These are phyloP conservation scores for Ganoderma meredithae DNA, from an alignment of 1,284 basidiomycete genomes.

Conservation along the genomic window DNA sequence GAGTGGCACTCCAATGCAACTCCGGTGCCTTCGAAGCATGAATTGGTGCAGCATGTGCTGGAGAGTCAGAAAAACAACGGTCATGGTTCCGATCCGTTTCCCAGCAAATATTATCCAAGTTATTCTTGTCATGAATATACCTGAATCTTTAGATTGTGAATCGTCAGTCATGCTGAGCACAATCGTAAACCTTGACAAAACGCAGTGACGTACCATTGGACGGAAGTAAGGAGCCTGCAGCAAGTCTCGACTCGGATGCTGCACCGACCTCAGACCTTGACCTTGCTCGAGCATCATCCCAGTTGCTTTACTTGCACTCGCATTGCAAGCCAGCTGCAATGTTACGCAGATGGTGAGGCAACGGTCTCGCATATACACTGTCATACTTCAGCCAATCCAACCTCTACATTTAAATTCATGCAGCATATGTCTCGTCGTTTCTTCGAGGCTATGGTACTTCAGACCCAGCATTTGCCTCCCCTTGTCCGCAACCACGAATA, in stretches of 20 bases:
- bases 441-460: conserved; percentile 50
- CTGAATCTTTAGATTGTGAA: neutral
- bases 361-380: neutral
- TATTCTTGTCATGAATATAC: neutral
- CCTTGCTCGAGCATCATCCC: too few relatives aligned
- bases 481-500: conserved; percentile 45
- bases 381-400: conserved; percentile 15
- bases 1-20: neutral
- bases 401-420: conserved; percentile 43
- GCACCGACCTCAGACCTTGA: too few relatives aligned
- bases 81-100: neutral
- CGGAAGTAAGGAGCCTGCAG: neutral
- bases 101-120: neutral
- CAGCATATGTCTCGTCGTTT: conserved; percentile 50
- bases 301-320: too few relatives aligned
- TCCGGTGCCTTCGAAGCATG: neutral
- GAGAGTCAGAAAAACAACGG: neutral
- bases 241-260: neutral
- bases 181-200: neutral
- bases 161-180: neutral
- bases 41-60: neutral
- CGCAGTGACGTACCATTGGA: neutral
- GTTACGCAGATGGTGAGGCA: too few relatives aligned
- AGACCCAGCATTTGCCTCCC: conserved; percentile 52
- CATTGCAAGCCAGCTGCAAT: too few relatives aligned